Evolutionary conservation across 106 monocot genomes (phyloP), one percentile per base, ranked within the genome.

Genomic region (Iris macrosiphon): DNA sequence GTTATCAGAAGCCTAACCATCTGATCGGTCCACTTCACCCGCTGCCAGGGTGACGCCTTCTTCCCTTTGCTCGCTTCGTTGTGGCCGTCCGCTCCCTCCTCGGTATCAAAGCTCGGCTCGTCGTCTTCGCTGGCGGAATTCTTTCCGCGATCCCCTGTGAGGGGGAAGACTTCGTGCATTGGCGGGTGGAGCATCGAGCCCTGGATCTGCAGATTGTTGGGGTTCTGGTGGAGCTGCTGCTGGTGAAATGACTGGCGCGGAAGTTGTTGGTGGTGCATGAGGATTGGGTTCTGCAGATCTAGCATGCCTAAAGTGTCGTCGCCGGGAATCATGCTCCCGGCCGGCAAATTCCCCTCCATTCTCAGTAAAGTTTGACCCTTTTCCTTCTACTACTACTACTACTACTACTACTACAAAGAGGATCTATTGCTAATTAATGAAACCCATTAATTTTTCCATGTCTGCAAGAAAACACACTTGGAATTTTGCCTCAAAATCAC

Each of bases 1-100:
- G 83, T 93, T 13, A 93, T 93, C 37, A 88, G 64, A 60, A 93
- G 80, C 64, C 55, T 58, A 47, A 93, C 87, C 87, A 93, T 93
- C 38, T 13, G 26, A 59, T 93, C 84, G 11, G 76, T 78, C 93
- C 87, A 88, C 56, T 93, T 93, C 80, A 93, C 71, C 39, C 88
- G 49, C 6, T 80, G 87, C 83, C 87, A 93, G 0, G 69, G 66
- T 33, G 72, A 60, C 13, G 38, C 68, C 52, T 66, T 87, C 43
- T 87, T 83, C 26, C 70, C 67, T 41, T 79, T 83, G 31, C 55
- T 49, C 2, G 24, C 9, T 27, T 75, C 78, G 23, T 35, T 56
- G 22, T 54, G 77, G 23, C 60, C 55, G 43, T 77, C 49, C 10
- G 15, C 29, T 2, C 75, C 75, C 35, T 82, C 82, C 50, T 88